Base-by-base conservation (phyloP, 2,329 filamentous ascomycete species). In the Cadophora gregata region DNA sequence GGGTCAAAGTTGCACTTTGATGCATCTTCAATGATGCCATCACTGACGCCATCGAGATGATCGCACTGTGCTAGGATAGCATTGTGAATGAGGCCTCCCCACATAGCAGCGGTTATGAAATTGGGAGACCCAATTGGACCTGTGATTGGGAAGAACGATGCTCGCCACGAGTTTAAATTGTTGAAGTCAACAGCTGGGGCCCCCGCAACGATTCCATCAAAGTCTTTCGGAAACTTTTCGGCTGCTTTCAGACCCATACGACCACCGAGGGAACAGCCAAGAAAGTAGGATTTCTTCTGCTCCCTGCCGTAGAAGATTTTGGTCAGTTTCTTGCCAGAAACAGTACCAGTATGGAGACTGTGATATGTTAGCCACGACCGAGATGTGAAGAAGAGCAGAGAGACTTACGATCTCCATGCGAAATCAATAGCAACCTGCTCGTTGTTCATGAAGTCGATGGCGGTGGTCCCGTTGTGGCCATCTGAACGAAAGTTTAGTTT, bases 181-280 rank as follows among this genome's bases (percentile, higher is more conserved):
- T 66, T 68, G 59, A 63, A 68, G 27, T 68, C 50, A 2, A 67
- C 80, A 0, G 78, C 80, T 10, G 79, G 80, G 58, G 72, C 74
- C 7, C 79, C 78, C 1, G 78, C 79, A 42, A 77, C 71, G 19
- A 81, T 81, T 0, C 80, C 80, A 67, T 81, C 78, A 47, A 81
- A 81, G 2, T 81, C 71, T 0, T 77, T 68, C 0, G 79, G 78
- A 65, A 80, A 76, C 29, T 73, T 78, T 59, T 80, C 76, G 2
- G 79, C 78, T 12, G 80, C 70, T 21, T 79, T 77, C 63, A 78
- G 78, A 2, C 78, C 80, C 71, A 80, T 78, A 7, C 77, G 77
- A 10, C 80, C 80, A 9, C 79, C 80, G 5, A 78, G 80, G 0
- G 79, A 81, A 59, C 79, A 81, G 4, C 79, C 79, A 42, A 69